These are phyloP conservation scores for Stagonosporopsis cucurbitacearum DNA, from an alignment of 2,329 filamentous ascomycete species.

Conservation along the genomic window DNA sequence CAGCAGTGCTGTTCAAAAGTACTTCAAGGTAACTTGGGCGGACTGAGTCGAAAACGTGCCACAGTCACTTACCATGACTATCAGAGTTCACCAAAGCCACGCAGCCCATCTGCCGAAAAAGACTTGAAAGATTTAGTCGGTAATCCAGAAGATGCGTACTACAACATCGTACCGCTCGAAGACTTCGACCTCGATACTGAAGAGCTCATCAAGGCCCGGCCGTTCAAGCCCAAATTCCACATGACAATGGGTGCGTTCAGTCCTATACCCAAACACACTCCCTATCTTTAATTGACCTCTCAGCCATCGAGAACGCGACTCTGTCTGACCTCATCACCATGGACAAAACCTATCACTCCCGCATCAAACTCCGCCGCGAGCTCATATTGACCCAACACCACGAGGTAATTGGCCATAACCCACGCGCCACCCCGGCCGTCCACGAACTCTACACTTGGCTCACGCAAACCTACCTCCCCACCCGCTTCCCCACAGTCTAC, in stretches of 20 bases:
- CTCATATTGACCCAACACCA: constrained; percentile 55
- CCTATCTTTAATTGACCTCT: not conserved
- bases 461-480: constrained; percentile 61
- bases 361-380: constrained; percentile 57
- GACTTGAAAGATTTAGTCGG: not conserved
- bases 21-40: not conserved
- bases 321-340: constrained; percentile 64
- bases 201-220: constrained; percentile 61
- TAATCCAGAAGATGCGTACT: constrained; percentile 43
- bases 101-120: not conserved
- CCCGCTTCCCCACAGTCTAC: constrained; percentile 63
- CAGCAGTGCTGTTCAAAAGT: not conserved
- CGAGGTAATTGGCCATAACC: constrained; percentile 50
- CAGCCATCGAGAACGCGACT: constrained; percentile 61
- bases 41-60: too few species aligned
- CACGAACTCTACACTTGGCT: constrained; percentile 65
- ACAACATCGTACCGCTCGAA: constrained; percentile 54
- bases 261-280: not conserved
- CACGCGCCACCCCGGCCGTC: constrained; percentile 55
- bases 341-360: constrained; percentile 64
- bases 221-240: constrained; percentile 68
- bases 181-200: constrained; percentile 60
- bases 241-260: constrained; percentile 65
- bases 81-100: not conserved
- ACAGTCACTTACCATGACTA: not conserved